phyloP scores from a whole-genome alignment of 352 stramenopile species.

The Phytophthora niederhauseri region DNA sequence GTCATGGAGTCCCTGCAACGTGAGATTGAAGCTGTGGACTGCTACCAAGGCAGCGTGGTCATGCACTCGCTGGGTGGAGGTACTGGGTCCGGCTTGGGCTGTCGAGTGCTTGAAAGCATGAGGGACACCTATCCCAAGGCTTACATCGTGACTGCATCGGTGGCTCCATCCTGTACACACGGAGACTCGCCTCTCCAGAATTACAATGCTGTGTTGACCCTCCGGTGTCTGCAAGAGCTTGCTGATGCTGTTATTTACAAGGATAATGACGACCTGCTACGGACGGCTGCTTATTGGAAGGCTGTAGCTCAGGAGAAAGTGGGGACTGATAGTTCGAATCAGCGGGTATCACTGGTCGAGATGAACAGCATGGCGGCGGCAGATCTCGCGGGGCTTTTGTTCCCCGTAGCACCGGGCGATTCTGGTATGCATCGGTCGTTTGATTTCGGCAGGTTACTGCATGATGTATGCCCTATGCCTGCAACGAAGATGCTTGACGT shows the following conservation, averaged over 20 bases:
- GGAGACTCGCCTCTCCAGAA: slow-evolving; percentile 87
- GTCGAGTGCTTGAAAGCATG: slow-evolving; percentile 80
- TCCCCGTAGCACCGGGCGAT: slow-evolving; percentile 36
- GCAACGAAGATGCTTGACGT: slow-evolving; percentile 72
- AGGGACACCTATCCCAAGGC: slow-evolving; percentile 76
- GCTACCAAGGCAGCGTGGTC: slow-evolving; percentile 74
- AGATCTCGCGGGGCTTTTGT: slow-evolving; percentile 68
- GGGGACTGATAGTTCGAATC: slow-evolving; percentile 8
- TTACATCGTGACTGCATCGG: slow-evolving; percentile 68
- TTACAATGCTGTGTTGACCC: slow-evolving; percentile 84
- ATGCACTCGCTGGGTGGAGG: slow-evolving; percentile 86
- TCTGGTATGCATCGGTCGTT: slow-evolving; percentile 36
- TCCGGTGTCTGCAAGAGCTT: slow-evolving; percentile 69
- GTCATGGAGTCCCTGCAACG: slow-evolving; percentile 78
- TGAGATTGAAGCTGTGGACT: slow-evolving; percentile 74
- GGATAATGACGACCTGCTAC: slow-evolving; percentile 86
- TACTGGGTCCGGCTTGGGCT: slow-evolving; percentile 84
- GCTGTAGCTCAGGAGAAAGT: slow-evolving; percentile 6
- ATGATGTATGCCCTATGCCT: slow-evolving; percentile 67
- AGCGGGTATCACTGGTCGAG: slow-evolving; percentile 54
- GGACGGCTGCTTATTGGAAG: slow-evolving; percentile 64
- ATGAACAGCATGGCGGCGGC: slow-evolving; percentile 62
- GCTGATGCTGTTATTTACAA: slow-evolving; percentile 86
- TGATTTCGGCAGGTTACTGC: slow-evolving; percentile 60
- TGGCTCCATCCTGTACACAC: slow-evolving; percentile 65